Evolutionary conservation across 768 basidiomycete species (phyloP).

Genomic region (Termitomyces bulborhizus): DNA sequence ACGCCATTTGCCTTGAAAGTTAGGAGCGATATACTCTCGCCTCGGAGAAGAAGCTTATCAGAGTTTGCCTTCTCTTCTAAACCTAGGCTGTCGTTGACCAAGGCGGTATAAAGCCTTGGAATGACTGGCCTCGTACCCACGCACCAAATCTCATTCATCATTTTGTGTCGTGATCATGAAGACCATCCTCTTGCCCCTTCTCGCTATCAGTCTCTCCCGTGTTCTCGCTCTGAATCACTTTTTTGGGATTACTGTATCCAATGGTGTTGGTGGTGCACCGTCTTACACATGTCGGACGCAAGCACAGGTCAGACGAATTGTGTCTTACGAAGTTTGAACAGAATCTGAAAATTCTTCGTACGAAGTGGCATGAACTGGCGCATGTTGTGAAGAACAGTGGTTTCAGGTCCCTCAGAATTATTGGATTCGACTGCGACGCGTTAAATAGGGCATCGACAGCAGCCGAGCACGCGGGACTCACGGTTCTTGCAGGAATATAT

Average conservation of each 20-base stretch:
- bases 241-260: constrained; percentile 24
- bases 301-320: constrained; percentile 18
- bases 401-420: constrained; percentile 27
- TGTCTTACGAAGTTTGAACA: background rate
- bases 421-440: constrained; percentile 31
- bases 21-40: background rate
- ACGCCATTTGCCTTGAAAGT: no score
- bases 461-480: constrained; percentile 22
- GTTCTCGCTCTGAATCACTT: constrained; percentile 24
- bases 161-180: background rate
- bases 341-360: background rate
- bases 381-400: constrained; percentile 20
- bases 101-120: background rate
- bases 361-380: constrained; percentile 28
- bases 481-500: constrained; percentile 28
- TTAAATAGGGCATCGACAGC: constrained; percentile 26
- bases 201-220: background rate
- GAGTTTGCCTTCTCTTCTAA: background rate
- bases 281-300: constrained; percentile 29
- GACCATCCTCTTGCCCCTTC: background rate
- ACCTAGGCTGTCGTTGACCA: background rate
- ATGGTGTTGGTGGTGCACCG: constrained; percentile 19
- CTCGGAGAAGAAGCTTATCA: background rate
- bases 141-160: background rate
- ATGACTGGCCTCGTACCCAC: background rate